Evolutionary conservation across 495 filamentous ascomycete species (phyloP).

Genomic region (Astrocystis sublimbata): DNA sequence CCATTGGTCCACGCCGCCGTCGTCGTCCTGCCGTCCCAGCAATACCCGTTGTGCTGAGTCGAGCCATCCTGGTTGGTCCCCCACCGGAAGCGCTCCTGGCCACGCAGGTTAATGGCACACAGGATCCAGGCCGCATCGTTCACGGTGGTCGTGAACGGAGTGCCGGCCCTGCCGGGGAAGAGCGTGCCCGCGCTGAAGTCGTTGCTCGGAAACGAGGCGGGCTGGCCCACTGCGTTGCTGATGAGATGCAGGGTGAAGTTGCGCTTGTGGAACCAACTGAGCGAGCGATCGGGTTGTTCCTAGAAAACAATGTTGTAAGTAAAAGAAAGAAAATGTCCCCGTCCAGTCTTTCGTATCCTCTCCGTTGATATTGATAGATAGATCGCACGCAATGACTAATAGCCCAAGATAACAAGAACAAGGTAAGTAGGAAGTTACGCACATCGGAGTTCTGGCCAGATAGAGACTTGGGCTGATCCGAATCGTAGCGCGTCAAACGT

Average conservation of each 20-base stretch:
- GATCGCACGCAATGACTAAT: too few relatives aligned
- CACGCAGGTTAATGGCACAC: neutral
- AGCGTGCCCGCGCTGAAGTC: neutral
- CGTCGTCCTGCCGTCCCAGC: neutral
- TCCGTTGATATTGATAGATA: too few relatives aligned
- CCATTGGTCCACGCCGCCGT: neutral
- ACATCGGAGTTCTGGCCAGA: neutral
- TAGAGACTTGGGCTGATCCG: neutral
- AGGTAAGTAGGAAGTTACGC: neutral
- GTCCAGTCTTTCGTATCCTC: too few relatives aligned
- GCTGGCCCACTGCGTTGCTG: neutral
- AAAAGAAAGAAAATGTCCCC: too few relatives aligned
- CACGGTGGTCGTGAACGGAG: neutral
- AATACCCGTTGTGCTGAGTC: neutral
- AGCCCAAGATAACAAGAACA: too few relatives aligned
- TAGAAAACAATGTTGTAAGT: neutral
- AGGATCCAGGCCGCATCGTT: neutral
- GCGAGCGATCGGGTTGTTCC: neutral
- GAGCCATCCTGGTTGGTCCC: neutral
- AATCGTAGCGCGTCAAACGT: neutral
- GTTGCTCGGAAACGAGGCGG: neutral
- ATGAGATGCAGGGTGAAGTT: neutral
- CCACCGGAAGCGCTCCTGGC: neutral
- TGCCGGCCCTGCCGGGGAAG: neutral
- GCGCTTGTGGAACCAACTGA: neutral